Evolutionary conservation across 2,329 filamentous ascomycete species (phyloP).

Genomic region (Arthroderma uncinatum): DNA sequence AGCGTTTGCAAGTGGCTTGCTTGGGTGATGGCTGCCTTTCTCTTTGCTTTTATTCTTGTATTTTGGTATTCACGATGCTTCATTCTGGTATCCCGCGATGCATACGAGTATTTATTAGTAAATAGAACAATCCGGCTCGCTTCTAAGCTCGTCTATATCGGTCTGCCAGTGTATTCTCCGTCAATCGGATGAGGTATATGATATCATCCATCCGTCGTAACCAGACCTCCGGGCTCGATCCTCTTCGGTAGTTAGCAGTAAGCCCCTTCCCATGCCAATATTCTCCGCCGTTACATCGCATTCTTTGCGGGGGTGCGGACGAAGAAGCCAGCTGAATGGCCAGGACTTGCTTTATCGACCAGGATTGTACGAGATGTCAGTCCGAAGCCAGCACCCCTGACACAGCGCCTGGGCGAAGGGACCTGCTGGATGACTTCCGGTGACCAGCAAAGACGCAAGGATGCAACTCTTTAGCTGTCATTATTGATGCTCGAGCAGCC

Average conservation of each 20-base stretch:
- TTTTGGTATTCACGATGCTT: no score
- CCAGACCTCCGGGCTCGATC: neutral
- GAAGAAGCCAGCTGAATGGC: neutral
- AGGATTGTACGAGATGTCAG: neutral
- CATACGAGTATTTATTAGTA: neutral
- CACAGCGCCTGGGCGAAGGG: neutral
- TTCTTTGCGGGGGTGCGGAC: neutral
- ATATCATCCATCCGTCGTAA: no score
- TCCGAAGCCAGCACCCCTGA: neutral
- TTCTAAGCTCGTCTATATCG: neutral
- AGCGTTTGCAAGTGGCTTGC: slow-evolving; percentile 35
- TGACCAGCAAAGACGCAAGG: neutral
- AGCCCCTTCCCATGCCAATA: neutral
- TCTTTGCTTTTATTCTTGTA: neutral
- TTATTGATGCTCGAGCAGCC: no score
- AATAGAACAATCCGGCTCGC: neutral
- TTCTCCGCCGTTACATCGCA: slow-evolving; percentile 3
- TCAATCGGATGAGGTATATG: neutral
- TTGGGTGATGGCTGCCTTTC: slow-evolving; percentile 21
- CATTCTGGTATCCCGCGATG: no score
- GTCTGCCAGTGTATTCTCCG: neutral
- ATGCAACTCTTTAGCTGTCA: neutral
- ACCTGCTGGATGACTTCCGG: neutral
- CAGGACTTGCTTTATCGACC: neutral
- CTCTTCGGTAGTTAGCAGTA: neutral